Percentiles rank a stretch among this genome's conserved stretches.
Evolutionary conservation across 176 grass and related monocot genomes (phyloP).

Genomic region (Echinochloa phyllopogon): DNA sequence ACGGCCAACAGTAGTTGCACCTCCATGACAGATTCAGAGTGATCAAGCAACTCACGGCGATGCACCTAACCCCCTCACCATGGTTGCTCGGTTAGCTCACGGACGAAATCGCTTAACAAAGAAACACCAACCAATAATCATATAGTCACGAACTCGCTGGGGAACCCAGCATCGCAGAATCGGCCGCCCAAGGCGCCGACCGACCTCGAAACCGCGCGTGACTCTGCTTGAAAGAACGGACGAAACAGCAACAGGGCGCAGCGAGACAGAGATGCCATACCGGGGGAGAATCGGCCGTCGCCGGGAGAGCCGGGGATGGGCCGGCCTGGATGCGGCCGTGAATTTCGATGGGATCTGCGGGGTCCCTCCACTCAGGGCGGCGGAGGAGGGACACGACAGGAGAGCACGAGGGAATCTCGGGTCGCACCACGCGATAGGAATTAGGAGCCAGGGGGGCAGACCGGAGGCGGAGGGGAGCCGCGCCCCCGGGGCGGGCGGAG

Average conservation of each 20-base stretch:
- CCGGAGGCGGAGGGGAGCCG: conserved; percentile 33
- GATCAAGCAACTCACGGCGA: conserved; percentile 26
- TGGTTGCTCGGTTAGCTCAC: not conserved
- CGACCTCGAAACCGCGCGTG: no score
- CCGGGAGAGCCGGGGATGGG: not conserved
- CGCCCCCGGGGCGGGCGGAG: conserved; percentile 9
- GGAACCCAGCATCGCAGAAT: not conserved
- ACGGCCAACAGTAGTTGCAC: not conserved
- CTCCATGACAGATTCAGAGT: conserved; percentile 8
- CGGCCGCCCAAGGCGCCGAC: not conserved
- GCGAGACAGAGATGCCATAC: not conserved
- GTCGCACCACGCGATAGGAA: conserved; percentile 22
- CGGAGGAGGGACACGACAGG: not conserved
- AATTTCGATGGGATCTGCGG: conserved; percentile 51
- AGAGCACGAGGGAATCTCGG: conserved; percentile 45
- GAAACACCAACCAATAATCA: conserved; percentile 9
- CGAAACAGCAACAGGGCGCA: not conserved
- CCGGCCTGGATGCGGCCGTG: conserved; percentile 23
- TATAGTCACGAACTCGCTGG: not conserved
- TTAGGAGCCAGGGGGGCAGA: not conserved
- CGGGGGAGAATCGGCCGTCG: conserved; percentile 21
- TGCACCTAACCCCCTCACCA: not conserved
- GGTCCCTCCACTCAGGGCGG: conserved; percentile 2
- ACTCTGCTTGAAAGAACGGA: not conserved
- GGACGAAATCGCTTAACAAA: not conserved